Evolutionary conservation across 371 early-diverging fungal species (phyloP), one percentile per base, ranked within the genome.

Genomic region (Ecytonucleospora hepatopenaei): DNA sequence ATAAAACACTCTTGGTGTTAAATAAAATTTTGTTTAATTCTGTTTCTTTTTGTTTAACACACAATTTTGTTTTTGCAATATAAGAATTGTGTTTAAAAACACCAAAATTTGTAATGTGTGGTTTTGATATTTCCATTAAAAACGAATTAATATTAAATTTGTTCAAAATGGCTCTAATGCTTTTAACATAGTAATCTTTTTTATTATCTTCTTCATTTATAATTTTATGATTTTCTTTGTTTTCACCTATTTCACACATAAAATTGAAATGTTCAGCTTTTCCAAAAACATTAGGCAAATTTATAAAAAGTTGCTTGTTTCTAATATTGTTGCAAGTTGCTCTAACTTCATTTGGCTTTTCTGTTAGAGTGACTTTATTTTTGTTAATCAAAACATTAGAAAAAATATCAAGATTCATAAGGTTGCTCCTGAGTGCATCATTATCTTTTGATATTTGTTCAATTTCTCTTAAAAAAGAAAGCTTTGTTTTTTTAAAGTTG

Each of bases 261-360:
- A 40, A 12, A 40, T 12, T 12, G 8, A 40, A 8, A 12, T n/a
- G 8, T 57, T 63, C 63, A 2, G 64, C 59, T 2, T 26, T 21
- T 3, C 63, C 57, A 34, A 63, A 63, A 8, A 63, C 17, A 27
- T 59, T 63, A 3, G 63, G 63, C 4, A 23, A 54, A 57, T 34
- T 57, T 8, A 63, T 3, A 33, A 12, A 12, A 12, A 63, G 2
- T n/a, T 8, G 3, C 31, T 40, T 63, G 4, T 31, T 56, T 28
- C 63, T 26, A 4, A 4, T 57, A 17, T 3, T 15, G 17, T 2
- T 3, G 4, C 8, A 5, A 3, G 5, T 3, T 12, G 12, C 3
- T 34, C 12, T 62, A 12, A 63, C 3, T 4, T 5, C 16, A 48
- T 63, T 63, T 33, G 54, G 59, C 30, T 23, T 24, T 40, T 63